phyloP scores from a whole-genome alignment of 352 stramenopile species.

The Blastocystis sp. region DNA sequence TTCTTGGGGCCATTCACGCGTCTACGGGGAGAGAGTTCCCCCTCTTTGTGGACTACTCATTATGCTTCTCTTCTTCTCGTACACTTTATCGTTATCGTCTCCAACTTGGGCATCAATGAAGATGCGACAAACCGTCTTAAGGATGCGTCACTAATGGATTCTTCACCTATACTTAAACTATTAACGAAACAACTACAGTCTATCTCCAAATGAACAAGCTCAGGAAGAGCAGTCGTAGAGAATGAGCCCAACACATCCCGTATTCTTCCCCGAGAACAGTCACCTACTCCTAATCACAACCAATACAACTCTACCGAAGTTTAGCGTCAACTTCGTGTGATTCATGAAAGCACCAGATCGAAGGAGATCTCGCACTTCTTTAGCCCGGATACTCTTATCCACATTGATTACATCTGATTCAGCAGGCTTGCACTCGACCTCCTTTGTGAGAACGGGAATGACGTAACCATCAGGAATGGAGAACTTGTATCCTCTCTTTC shows the following conservation, averaged over 20 bases:
- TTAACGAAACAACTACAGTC: neutral
- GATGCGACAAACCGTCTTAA: neutral
- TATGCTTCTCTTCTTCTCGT: neutral
- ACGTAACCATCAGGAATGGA: slow-evolving; percentile 61
- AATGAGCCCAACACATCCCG: too few relatives aligned
- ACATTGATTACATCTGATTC: neutral
- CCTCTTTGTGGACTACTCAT: neutral
- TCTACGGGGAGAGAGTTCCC: neutral
- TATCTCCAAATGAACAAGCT: neutral
- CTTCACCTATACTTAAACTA: neutral
- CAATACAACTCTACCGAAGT: neutral
- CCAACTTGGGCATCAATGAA: slow-evolving; percentile 10
- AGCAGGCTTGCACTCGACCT: neutral
- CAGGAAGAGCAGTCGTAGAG: neutral
- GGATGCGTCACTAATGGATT: neutral
- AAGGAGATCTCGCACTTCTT: too few relatives aligned
- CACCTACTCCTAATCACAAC: neutral
- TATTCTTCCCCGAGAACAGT: too few relatives aligned
- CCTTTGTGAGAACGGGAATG: slow-evolving; percentile 39
- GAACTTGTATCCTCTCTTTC: neutral
- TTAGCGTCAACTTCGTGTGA: neutral
- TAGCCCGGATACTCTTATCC: neutral
- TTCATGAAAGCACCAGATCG: neutral
- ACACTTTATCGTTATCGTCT: slow-evolving; percentile 11
- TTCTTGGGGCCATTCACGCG: neutral